Conservation (phyloP, 139 green algal genomes). For the Haematococcus lacustris region DNA sequence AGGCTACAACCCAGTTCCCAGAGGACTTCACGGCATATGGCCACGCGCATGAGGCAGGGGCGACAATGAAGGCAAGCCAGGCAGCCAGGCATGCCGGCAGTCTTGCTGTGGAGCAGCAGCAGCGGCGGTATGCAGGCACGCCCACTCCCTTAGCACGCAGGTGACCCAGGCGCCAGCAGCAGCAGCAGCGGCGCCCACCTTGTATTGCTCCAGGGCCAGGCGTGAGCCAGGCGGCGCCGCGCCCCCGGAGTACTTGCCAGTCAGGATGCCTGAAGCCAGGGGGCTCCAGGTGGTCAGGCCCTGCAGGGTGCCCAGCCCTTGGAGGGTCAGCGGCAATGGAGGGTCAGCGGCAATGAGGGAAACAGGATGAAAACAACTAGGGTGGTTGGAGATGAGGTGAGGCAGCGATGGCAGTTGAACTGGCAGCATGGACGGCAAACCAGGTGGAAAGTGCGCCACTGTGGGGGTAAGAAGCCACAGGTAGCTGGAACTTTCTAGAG, state of each 20-base stretch:
- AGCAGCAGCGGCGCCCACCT: conserved; percentile 34
- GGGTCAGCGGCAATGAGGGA: too few relatives aligned
- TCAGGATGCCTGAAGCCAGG: conserved; percentile 72
- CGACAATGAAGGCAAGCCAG: neutral
- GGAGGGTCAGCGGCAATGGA: too few relatives aligned
- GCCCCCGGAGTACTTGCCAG: conserved; percentile 75
- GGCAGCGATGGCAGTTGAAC: too few relatives aligned
- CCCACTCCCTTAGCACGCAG: neutral
- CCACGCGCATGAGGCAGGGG: neutral
- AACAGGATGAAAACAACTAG: too few relatives aligned
- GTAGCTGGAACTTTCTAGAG: too few relatives aligned
- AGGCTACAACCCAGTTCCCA: too few relatives aligned
- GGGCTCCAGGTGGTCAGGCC: conserved; percentile 77
- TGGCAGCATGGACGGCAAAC: too few relatives aligned
- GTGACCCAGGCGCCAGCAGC: neutral
- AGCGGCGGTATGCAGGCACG: neutral
- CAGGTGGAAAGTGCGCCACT: too few relatives aligned
- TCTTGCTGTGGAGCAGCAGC: neutral
- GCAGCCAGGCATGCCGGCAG: too few relatives aligned
- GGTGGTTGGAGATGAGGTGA: too few relatives aligned
- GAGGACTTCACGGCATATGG: neutral
- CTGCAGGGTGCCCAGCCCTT: too few relatives aligned
- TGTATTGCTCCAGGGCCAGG: conserved; percentile 59
- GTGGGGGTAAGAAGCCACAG: too few relatives aligned
- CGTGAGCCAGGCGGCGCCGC: conserved; percentile 54